These are phyloP conservation scores for Malus hybrid DNA, from an alignment of 331 rosid species.

Conservation along the genomic window DNA sequence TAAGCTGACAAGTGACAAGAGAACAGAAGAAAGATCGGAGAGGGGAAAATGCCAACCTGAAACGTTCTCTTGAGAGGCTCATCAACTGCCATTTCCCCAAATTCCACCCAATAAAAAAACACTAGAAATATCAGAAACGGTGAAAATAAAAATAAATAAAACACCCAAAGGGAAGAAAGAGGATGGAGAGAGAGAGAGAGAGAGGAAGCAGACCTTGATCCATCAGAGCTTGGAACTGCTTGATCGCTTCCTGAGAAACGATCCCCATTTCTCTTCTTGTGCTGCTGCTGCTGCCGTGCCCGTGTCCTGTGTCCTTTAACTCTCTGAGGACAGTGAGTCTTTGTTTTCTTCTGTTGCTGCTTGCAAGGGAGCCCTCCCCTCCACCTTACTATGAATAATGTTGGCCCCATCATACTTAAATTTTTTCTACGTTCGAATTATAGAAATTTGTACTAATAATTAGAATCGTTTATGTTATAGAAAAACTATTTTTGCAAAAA, in stretches of 20 bases:
- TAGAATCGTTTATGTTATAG: no score
- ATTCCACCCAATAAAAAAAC: background rate
- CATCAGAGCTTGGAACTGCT: constrained; percentile 46
- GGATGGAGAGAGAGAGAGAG: background rate
- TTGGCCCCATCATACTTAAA: no score
- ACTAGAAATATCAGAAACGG: background rate
- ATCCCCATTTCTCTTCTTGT: constrained; percentile 39
- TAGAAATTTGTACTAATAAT: no score
- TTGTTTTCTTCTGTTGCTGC: background rate
- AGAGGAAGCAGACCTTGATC: constrained; percentile 33
- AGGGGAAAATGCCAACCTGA: constrained; percentile 47
- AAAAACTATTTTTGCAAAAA: no score
- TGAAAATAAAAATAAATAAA: background rate
- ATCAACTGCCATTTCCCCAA: constrained; percentile 42
- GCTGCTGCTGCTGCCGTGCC: background rate
- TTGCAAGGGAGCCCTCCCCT: no score
- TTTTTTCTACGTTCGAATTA: no score
- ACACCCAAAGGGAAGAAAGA: background rate
- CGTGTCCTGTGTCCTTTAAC: background rate
- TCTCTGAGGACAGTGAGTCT: background rate
- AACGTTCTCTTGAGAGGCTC: constrained; percentile 59
- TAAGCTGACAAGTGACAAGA: background rate
- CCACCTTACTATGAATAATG: no score
- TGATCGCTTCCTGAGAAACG: constrained; percentile 55
- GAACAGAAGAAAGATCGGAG: background rate